Evolutionary conservation across 208 protist genomes (phyloP).

Genomic region (Herpetomonas samuelpessoai): DNA sequence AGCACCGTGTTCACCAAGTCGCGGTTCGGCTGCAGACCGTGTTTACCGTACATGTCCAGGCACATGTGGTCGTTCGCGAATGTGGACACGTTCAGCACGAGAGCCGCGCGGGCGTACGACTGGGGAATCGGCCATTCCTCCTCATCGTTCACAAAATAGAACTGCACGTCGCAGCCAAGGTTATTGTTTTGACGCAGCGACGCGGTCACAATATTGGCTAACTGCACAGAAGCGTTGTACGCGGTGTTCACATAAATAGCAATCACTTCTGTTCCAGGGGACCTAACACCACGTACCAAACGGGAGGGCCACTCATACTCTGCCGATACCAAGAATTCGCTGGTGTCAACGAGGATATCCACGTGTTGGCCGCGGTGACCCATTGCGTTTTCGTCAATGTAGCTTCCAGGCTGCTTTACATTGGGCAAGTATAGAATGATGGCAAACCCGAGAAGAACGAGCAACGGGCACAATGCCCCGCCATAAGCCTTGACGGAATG

Average conservation of each 20-base stretch:
- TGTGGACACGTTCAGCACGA: conserved; percentile 65
- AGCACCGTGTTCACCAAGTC: conserved; percentile 49
- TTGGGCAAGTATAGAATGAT: not conserved
- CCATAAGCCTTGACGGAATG: not conserved
- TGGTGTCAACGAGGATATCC: not conserved
- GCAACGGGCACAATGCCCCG: conserved; percentile 2
- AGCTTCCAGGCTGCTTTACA: conserved; percentile 5
- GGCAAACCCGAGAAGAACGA: conserved; percentile 2
- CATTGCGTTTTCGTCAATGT: conserved; percentile 65
- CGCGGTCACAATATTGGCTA: conserved; percentile 49
- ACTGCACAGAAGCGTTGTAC: conserved; percentile 27
- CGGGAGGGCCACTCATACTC: conserved; percentile 20
- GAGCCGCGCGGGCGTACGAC: conserved; percentile 40
- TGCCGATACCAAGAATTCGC: conserved; percentile 10
- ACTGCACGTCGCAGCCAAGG: conserved; percentile 53
- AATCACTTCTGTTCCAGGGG: conserved; percentile 57
- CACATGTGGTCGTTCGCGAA: conserved; percentile 40
- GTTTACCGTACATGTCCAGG: conserved; percentile 41
- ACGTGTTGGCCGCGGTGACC: conserved; percentile 20
- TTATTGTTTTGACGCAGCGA: conserved; percentile 26
- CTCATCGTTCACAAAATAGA: conserved; percentile 56
- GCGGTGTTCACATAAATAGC: conserved; percentile 63
- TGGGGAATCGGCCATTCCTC: conserved; percentile 50
- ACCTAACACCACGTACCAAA: conserved; percentile 53
- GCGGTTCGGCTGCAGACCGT: conserved; percentile 71